Base-by-base conservation (phyloP, 768 basidiomycete genomes). In the Coprinellus micaceus region DNA sequence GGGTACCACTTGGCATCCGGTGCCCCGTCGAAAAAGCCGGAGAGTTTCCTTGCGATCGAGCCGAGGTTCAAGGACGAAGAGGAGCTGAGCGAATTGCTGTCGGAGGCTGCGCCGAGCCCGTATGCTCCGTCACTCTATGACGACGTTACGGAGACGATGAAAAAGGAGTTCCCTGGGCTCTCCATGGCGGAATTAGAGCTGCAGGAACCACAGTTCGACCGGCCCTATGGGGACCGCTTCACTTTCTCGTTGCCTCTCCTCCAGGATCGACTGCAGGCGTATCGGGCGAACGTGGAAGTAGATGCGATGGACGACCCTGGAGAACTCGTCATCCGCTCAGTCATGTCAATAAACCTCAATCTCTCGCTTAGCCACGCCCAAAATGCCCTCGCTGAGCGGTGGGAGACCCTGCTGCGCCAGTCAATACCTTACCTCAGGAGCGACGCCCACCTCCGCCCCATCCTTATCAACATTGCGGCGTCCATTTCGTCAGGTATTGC, bases 361-460 rank as follows among this genome's bases (percentile, higher is more conserved):
- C 79, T 94, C 47, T 94, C 93, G 1, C 74, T 97, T 37, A 77
- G 89, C 21, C 88, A 96, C 62, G 79, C 89, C 0, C 90, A 95
- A 67, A 82, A 81, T 2, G 74, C 83, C 1, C 76, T 93, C 44
- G 82, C 88, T 0, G 83, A 89, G 55, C 82, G 92, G 3, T 96
- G 91, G 91, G 84, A 86, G 50, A 76, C 78, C 44, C 69, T 96
- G 43, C 74, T 94, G 41, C 80, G 82, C 40, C 82, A 84, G 63
- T 74, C 82, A 2, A 72, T 82, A 10, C 82, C 85, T 0, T 87
- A 85, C 67, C 69, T 91, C 24, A 79, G 88, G 25, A 81, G 80
- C 1, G 84, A 89, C 55, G 63, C 67, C n/a, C 65, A 74, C 12
- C 77, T 88, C 12, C 74, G 89, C 13, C 76, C 78, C 3, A 77